These are phyloP conservation scores for Alternaria conjuncta DNA, from an alignment of 2,329 filamentous ascomycete genomes.

Conservation along the genomic window DNA sequence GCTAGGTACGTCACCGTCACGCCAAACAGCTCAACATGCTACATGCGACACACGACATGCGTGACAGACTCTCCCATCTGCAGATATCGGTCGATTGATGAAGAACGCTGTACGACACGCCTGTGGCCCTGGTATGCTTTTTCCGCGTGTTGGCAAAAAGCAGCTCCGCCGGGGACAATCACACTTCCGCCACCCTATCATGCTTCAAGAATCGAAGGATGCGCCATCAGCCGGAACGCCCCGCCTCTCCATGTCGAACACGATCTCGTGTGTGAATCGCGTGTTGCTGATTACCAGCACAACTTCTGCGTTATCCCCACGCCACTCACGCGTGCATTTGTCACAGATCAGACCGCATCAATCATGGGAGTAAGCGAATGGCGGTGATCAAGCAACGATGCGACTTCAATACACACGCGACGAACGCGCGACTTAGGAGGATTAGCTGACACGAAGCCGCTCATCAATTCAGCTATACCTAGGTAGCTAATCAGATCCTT, in stretches of 20 bases:
- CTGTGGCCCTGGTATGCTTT: not conserved
- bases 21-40: not conserved
- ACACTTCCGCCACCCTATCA: not conserved
- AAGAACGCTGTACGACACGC: not conserved
- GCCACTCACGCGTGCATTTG: not conserved
- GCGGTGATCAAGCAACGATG: not conserved
- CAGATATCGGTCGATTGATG: not conserved
- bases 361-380: not conserved
- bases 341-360: not conserved
- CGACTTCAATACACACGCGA: not conserved
- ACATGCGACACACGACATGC: not conserved
- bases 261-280: conserved; percentile 69
- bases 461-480: not conserved
- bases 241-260: conserved; percentile 70
- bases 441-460: not conserved
- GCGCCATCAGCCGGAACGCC: conserved; percentile 73
- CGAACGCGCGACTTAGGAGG: not conserved
- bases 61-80: not conserved
- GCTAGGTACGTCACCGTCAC: not conserved
- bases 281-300: conserved; percentile 77
- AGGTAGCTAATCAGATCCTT: not conserved
- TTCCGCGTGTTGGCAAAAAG: not conserved
- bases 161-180: not conserved
- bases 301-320: conserved; percentile 57
- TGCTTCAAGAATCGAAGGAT: conserved; percentile 69